Evolutionary conservation across 1,139 yeast genomes (phyloP).

Genomic region (Geotrichum bryndzae): DNA sequence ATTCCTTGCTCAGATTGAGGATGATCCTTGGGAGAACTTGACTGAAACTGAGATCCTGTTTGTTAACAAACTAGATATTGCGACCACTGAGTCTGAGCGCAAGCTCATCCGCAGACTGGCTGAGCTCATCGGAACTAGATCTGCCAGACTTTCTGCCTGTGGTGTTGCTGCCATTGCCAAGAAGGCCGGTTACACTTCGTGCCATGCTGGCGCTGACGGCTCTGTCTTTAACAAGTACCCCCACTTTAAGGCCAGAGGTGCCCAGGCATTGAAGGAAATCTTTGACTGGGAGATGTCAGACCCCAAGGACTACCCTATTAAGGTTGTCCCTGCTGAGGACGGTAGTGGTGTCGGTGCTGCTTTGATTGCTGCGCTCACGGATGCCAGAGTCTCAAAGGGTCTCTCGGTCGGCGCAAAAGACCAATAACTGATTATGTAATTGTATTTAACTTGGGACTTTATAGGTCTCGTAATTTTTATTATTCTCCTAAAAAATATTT

Average conservation of each 20-base stretch:
- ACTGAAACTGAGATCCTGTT: slow-evolving; percentile 68
- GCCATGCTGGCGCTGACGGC: slow-evolving; percentile 96
- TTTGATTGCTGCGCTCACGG: slow-evolving; percentile 88
- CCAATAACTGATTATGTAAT: neutral
- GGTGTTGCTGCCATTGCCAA: slow-evolving; percentile 93
- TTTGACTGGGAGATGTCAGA: slow-evolving; percentile 63
- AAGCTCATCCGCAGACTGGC: slow-evolving; percentile 75
- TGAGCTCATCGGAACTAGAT: slow-evolving; percentile 83
- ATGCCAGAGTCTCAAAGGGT: slow-evolving; percentile 64
- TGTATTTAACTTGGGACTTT: neutral
- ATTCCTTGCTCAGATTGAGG: slow-evolving; percentile 78
- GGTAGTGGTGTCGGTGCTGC: slow-evolving; percentile 99
- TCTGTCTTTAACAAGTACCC: slow-evolving; percentile 94
- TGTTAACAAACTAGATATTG: slow-evolving; percentile 50
- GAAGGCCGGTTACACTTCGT: slow-evolving; percentile 71
- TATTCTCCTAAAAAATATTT: neutral
- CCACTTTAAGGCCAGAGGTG: slow-evolving; percentile 82
- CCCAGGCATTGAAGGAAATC: slow-evolving; percentile 80
- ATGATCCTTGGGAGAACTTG: slow-evolving; percentile 84
- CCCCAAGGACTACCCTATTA: slow-evolving; percentile 64
- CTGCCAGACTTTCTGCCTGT: slow-evolving; percentile 88
- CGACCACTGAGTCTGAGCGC: slow-evolving; percentile 73
- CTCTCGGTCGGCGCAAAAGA: slow-evolving; percentile 59
- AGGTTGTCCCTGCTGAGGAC: slow-evolving; percentile 87
- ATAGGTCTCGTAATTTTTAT: neutral